Conservation (phyloP, 2,329 filamentous ascomycete genomes). For the Septoria linicola region DNA sequence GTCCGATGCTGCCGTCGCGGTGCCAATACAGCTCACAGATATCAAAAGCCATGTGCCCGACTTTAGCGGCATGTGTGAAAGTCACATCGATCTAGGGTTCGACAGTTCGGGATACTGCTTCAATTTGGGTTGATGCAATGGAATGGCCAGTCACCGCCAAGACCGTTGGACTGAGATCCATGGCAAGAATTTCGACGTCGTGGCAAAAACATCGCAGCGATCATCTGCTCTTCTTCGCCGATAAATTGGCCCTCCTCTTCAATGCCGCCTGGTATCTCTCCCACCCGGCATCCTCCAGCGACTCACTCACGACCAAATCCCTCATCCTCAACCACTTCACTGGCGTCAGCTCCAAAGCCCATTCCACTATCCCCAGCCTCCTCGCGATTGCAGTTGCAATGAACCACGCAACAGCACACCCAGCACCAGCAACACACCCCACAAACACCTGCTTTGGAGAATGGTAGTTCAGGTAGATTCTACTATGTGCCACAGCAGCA, state of each 20-base stretch:
- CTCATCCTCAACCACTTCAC: constrained; percentile 69
- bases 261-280: constrained; percentile 74
- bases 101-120: too few relatives aligned
- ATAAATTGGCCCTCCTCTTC: constrained; percentile 33
- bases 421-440: constrained; percentile 67
- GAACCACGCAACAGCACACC: constrained; percentile 79
- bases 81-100: too few relatives aligned
- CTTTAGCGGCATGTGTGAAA: too few relatives aligned
- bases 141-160: too few relatives aligned
- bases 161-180: too few relatives aligned
- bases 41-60: too few relatives aligned
- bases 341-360: constrained; percentile 66
- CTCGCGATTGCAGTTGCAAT: constrained; percentile 65
- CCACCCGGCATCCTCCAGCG: constrained; percentile 89
- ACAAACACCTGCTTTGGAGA: constrained; percentile 83
- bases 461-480: constrained; percentile 91
- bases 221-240: constrained; percentile 25
- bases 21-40: too few relatives aligned
- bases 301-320: constrained; percentile 83
- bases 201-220: too few relatives aligned
- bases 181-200: too few relatives aligned
- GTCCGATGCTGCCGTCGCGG: too few relatives aligned
- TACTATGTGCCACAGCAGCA: constrained; percentile 67
- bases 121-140: too few relatives aligned
- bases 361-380: constrained; percentile 66